Evolutionary conservation across 805 yeast species (phyloP).

Genomic region (Lachancea sp.): DNA sequence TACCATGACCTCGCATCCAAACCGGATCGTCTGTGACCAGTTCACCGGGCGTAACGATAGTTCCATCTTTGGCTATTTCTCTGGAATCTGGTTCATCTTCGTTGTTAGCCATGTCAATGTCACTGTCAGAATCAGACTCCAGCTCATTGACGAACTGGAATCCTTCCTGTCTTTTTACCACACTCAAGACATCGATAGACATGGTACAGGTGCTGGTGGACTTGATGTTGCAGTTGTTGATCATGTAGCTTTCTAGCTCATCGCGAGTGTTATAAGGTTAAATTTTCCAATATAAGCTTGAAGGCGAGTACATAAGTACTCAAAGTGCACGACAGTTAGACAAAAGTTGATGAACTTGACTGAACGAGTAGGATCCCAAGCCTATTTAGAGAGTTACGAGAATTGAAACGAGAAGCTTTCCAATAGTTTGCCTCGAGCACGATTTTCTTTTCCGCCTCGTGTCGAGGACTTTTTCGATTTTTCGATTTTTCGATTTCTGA

Average conservation of each 20-base stretch:
- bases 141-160: constrained; percentile 16
- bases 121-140: constrained; percentile 10
- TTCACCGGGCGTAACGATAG: constrained; percentile 90
- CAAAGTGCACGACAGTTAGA: not conserved
- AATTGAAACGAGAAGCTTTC: too few relatives aligned
- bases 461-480: too few relatives aligned
- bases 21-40: constrained; percentile 89
- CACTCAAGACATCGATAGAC: constrained; percentile 23
- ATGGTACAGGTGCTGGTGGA: not conserved
- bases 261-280: not conserved
- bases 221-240: not conserved
- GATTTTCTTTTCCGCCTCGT: too few relatives aligned
- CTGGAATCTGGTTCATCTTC: constrained; percentile 26
- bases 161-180: constrained; percentile 23
- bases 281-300: not conserved
- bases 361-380: too few relatives aligned
- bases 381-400: too few relatives aligned
- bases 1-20: constrained; percentile 99
- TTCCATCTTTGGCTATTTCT: constrained; percentile 26
- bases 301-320: not conserved
- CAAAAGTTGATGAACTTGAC: too few relatives aligned
- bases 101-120: constrained; percentile 30
- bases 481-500: too few relatives aligned
- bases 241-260: constrained; percentile 1
- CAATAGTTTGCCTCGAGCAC: too few relatives aligned